Percentiles rank a stretch among this genome's conserved stretches.
Conservation (phyloP, 805 yeast species). For the Sugiyamaella lignohabitans region DNA sequence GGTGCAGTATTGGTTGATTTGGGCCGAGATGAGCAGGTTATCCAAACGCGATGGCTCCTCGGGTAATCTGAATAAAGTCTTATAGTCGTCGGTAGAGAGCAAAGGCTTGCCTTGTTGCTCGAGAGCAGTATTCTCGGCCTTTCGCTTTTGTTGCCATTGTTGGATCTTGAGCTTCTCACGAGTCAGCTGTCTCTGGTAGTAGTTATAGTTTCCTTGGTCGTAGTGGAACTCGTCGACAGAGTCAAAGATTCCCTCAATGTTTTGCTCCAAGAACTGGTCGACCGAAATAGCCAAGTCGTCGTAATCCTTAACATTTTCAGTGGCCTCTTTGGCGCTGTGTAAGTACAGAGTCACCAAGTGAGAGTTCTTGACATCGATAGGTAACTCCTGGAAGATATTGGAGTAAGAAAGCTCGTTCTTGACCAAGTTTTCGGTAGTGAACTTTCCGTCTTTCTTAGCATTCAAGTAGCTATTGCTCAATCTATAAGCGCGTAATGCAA, state of each 20-base stretch:
- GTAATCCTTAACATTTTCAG: conserved; percentile 23
- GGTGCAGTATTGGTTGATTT: conserved; percentile 62
- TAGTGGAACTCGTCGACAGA: conserved; percentile 70
- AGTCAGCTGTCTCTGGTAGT: conserved; percentile 68
- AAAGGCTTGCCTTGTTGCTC: conserved; percentile 49
- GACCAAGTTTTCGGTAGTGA: conserved; percentile 58
- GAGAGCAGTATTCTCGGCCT: conserved; percentile 57
- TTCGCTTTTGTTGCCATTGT: conserved; percentile 69
- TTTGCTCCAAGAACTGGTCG: conserved; percentile 37
- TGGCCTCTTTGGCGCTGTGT: conserved; percentile 10
- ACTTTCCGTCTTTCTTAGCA: conserved; percentile 45
- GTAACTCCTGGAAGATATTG: conserved; percentile 66
- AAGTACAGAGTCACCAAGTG: conserved; percentile 53
- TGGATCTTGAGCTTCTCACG: conserved; percentile 63
- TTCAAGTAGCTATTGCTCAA: conserved; percentile 56
- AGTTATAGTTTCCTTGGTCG: conserved; percentile 74
- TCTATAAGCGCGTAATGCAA: conserved; percentile 63
- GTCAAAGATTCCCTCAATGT: conserved; percentile 57
- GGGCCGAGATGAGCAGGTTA: conserved; percentile 59
- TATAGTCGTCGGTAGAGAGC: conserved; percentile 55
- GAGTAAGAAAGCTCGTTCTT: conserved; percentile 54
- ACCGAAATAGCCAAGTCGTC: conserved; percentile 38
- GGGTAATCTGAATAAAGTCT: conserved; percentile 56
- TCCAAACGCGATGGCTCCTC: conserved; percentile 71
- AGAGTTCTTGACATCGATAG: conserved; percentile 59